Conservation (phyloP, 257 asterid genomes). For the Nicotiana attenuata region DNA sequence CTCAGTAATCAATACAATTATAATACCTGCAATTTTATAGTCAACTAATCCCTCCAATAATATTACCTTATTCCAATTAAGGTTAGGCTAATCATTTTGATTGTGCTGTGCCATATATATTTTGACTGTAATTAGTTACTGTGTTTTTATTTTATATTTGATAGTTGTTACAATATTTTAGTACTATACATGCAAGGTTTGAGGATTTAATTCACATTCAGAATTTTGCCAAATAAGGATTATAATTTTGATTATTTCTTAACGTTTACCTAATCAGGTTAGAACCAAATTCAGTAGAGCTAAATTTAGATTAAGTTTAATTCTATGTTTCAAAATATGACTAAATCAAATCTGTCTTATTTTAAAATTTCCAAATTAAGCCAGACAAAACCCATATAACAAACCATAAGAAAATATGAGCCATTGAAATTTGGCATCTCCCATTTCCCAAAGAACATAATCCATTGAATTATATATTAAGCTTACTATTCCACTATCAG, state of each 20-base stretch:
- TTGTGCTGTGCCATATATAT: too few relatives aligned
- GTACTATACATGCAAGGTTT: not conserved
- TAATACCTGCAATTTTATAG: too few relatives aligned
- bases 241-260: too few relatives aligned
- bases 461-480: not conserved
- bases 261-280: too few relatives aligned
- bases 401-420: not conserved
- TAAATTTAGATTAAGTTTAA: too few relatives aligned
- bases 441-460: not conserved
- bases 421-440: not conserved
- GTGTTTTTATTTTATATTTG: not conserved
- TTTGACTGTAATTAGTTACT: not conserved
- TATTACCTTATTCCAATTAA: too few relatives aligned
- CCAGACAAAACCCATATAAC: not conserved
- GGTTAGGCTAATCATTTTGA: too few relatives aligned
- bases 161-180: not conserved
- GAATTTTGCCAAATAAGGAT: not conserved
- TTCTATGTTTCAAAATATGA: not conserved
- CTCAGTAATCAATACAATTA: too few relatives aligned
- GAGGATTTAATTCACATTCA: not conserved
- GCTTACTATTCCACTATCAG: not conserved
- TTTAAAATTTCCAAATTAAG: not conserved
- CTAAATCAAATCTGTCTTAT: not conserved
- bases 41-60: too few relatives aligned
- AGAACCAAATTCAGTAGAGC: too few relatives aligned